Evolutionary conservation across 2,329 filamentous ascomycete genomes (phyloP).

Genomic region (Colletotrichum abscissum): DNA sequence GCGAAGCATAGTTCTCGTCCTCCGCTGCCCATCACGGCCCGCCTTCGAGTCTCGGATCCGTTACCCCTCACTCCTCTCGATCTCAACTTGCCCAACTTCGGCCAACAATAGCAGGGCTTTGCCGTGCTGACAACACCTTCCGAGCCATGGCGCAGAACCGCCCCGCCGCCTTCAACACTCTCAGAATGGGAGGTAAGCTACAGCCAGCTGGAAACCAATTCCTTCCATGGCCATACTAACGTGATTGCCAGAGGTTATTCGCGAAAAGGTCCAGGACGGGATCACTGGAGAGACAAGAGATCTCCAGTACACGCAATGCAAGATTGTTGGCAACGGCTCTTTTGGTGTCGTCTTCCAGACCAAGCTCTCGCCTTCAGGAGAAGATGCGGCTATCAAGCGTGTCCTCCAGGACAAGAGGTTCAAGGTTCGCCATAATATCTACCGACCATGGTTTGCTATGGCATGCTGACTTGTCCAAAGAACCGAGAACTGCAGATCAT

Average conservation of each 20-base stretch:
- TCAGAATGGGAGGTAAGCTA: slow-evolving; percentile 96
- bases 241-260: slow-evolving; percentile 82
- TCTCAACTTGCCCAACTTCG: slow-evolving; percentile 36
- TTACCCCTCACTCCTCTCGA: slow-evolving; percentile 43
- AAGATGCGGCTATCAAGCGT: slow-evolving; percentile 98
- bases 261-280: slow-evolving; percentile 98
- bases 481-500: slow-evolving; percentile 99
- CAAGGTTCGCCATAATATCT: slow-evolving; percentile 73
- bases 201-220: slow-evolving; percentile 28
- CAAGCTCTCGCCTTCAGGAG: slow-evolving; percentile 95
- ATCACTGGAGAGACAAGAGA: slow-evolving; percentile 96
- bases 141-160: slow-evolving; percentile 85
- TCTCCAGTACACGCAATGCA: slow-evolving; percentile 98
- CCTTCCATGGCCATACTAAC: slow-evolving; percentile 17
- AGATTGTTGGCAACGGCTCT: slow-evolving; percentile 98
- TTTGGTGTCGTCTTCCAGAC: slow-evolving; percentile 99
- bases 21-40: slow-evolving; percentile 51
- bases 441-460: background rate
- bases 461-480: slow-evolving; percentile 57
- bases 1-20: slow-evolving; percentile 4
- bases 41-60: slow-evolving; percentile 41
- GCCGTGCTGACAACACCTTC: slow-evolving; percentile 36
- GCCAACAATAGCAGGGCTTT: slow-evolving; percentile 35
- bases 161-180: slow-evolving; percentile 84
- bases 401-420: slow-evolving; percentile 99